Evolutionary conservation across 192 early-diverging fungal genomes (phyloP).

Genomic region (Spizellomyces sp.): DNA sequence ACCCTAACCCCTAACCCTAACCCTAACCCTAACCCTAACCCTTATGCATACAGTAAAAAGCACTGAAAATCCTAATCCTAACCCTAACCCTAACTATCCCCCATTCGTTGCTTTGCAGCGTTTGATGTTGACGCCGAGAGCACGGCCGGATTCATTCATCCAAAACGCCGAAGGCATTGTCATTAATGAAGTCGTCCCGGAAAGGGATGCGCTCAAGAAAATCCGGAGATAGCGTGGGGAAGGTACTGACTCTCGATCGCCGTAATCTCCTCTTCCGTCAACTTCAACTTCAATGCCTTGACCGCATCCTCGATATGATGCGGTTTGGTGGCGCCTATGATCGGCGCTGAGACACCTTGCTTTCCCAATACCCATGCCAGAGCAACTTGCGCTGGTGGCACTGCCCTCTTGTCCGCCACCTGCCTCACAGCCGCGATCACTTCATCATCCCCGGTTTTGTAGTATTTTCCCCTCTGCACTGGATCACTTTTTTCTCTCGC

Average conservation of each 20-base stretch:
- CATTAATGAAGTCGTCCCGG: constrained; percentile 2
- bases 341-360: constrained; percentile 4
- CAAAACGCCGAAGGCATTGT: neutral
- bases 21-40: constrained; percentile 6
- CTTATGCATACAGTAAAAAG: neutral
- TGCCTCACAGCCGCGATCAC: constrained; percentile 2
- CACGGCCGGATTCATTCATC: neutral
- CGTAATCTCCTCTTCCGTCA: constrained; percentile 2
- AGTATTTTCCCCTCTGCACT: constrained; percentile 5
- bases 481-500: constrained; percentile 14
- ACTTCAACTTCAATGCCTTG: constrained; percentile 6
- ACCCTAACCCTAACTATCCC: constrained; percentile 2
- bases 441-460: constrained; percentile 2
- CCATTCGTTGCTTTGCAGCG: constrained; percentile 2
- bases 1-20: constrained; percentile 6
- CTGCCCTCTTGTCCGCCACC: constrained; percentile 2
- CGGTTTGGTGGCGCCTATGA: constrained; percentile 4
- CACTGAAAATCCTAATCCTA: constrained; percentile 1
- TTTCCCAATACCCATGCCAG: constrained; percentile 1
- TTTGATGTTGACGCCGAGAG: neutral
- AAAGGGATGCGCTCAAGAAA: constrained; percentile 1
- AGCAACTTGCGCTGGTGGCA: constrained; percentile 6
- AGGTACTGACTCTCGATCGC: constrained; percentile 6
- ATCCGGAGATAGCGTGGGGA: constrained; percentile 6
- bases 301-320: constrained; percentile 6